A percentile compares a stretch with the other conserved stretches of the same genome.
phyloP scores from a whole-genome alignment of 805 yeast species.

The Candida saitoana region DNA sequence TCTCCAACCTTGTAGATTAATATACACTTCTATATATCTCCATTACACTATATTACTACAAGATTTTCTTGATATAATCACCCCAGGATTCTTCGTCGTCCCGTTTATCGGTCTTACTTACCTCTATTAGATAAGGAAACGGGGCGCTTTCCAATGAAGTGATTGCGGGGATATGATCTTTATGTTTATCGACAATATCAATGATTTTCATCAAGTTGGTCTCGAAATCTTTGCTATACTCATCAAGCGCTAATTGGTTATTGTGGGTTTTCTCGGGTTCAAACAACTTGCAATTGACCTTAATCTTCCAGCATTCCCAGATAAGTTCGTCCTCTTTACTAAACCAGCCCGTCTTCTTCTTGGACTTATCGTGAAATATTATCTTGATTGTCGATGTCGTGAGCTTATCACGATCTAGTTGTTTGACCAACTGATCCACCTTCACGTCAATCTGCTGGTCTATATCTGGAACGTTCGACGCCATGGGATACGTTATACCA shows the following conservation, averaged over 20 bases:
- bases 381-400: constrained; percentile 30
- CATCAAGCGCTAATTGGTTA: constrained; percentile 14
- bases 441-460: constrained; percentile 40
- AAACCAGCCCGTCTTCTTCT: constrained; percentile 54
- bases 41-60: constrained; percentile 11
- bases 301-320: constrained; percentile 73
- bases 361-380: constrained; percentile 34
- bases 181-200: constrained; percentile 50
- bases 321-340: constrained; percentile 30
- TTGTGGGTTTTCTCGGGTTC: constrained; percentile 5
- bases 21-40: neutral
- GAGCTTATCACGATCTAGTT: constrained; percentile 16
- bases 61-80: constrained; percentile 40
- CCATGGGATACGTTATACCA: constrained; percentile 57
- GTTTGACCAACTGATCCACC: constrained; percentile 28
- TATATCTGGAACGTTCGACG: constrained; percentile 44
- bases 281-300: constrained; percentile 42
- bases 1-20: too few species aligned
- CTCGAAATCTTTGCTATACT: constrained; percentile 38
- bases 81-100: constrained; percentile 39
- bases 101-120: constrained; percentile 13
- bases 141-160: constrained; percentile 63
- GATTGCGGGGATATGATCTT: constrained; percentile 71
- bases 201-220: constrained; percentile 44
- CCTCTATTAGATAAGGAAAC: constrained; percentile 45